Evolutionary conservation across 1,284 basidiomycete genomes (phyloP).

Genomic region (Schizophyllum amplum): DNA sequence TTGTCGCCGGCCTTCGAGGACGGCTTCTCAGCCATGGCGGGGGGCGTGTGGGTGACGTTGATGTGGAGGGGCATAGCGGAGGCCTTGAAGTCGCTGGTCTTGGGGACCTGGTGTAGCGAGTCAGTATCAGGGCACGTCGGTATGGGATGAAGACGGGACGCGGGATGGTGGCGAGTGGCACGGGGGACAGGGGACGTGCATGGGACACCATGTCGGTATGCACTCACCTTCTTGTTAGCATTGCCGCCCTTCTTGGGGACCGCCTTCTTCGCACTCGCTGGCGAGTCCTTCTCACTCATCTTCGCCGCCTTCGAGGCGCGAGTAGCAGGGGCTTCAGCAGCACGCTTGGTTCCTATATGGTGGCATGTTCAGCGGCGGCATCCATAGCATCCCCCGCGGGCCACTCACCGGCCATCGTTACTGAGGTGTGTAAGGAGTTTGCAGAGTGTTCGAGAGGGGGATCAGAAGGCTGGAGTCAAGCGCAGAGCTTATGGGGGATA

Average conservation of each 20-base stretch:
- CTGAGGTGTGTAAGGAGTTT: background rate
- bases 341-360: slow-evolving; percentile 36
- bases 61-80: slow-evolving; percentile 62
- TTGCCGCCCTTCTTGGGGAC: slow-evolving; percentile 33
- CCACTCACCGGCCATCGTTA: background rate
- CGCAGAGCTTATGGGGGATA: background rate
- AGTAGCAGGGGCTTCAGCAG: slow-evolving; percentile 30
- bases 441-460: background rate
- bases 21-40: slow-evolving; percentile 25
- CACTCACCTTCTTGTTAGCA: slow-evolving; percentile 28
- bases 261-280: slow-evolving; percentile 29
- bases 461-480: background rate
- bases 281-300: slow-evolving; percentile 25
- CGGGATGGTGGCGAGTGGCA: too few relatives aligned
- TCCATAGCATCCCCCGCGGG: background rate
- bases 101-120: background rate
- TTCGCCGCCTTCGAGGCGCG: slow-evolving; percentile 43
- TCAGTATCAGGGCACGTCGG: background rate
- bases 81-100: slow-evolving; percentile 44
- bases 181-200: slow-evolving; percentile 9
- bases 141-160: too few relatives aligned
- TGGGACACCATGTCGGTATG: background rate
- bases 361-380: background rate
- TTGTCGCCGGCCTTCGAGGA: slow-evolving; percentile 17
- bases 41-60: slow-evolving; percentile 60